These are phyloP conservation scores for Suillus subaureus DNA, from an alignment of 768 basidiomycete genomes.

Conservation along the genomic window DNA sequence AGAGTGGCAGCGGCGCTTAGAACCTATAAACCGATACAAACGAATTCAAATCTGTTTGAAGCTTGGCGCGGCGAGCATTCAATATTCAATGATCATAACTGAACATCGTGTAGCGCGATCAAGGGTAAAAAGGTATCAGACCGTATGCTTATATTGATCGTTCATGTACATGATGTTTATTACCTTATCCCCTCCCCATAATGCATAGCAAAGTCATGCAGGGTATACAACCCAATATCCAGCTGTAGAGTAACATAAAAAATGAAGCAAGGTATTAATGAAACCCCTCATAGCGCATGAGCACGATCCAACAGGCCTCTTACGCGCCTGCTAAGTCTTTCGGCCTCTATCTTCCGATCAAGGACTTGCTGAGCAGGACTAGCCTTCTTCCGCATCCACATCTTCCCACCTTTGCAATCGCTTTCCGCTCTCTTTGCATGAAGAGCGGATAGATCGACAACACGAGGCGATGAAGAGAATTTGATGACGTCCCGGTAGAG, in stretches of 20 bases:
- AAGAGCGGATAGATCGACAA: slow-evolving; percentile 80
- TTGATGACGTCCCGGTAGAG: slow-evolving; percentile 89
- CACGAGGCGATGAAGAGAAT: slow-evolving; percentile 78
- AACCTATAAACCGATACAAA: not conserved
- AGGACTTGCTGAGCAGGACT: slow-evolving; percentile 81
- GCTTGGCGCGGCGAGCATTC: too few species aligned
- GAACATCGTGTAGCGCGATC: too few species aligned
- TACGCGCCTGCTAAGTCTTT: slow-evolving; percentile 68
- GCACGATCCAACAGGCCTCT: slow-evolving; percentile 72
- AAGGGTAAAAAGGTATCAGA: not conserved
- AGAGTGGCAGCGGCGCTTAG: too few species aligned
- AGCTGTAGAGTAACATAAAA: slow-evolving; percentile 2
- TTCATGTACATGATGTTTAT: not conserved
- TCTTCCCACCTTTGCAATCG: slow-evolving; percentile 46
- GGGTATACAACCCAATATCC: slow-evolving; percentile 2
- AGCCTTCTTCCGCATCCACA: slow-evolving; percentile 82
- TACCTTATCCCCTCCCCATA: not conserved
- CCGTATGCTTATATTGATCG: not conserved
- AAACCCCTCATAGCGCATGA: slow-evolving; percentile 31
- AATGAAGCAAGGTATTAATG: not conserved
- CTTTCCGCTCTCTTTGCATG: slow-evolving; percentile 54
- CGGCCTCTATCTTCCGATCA: slow-evolving; percentile 77
- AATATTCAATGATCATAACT: too few species aligned
- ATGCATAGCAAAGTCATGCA: slow-evolving; percentile 1
- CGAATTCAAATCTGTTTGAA: not conserved